Percentiles rank a stretch among this genome's conserved stretches.
Evolutionary conservation across 768 basidiomycete genomes (phyloP).

Genomic region (Gloeopeniophorella convolvens): DNA sequence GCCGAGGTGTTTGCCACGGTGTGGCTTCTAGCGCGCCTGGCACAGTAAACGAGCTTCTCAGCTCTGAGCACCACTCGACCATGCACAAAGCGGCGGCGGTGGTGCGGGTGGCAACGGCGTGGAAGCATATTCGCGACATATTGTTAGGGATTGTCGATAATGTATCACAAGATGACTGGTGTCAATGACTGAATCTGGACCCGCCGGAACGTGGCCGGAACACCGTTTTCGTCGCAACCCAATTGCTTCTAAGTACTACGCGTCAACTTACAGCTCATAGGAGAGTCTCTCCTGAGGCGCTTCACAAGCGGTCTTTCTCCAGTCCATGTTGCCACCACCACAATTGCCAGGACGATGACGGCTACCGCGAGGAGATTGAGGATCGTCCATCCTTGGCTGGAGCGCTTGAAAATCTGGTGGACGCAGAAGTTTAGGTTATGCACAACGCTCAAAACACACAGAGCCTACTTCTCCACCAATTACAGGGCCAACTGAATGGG

Average conservation of each 20-base stretch:
- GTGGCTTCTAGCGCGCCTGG: too few relatives aligned
- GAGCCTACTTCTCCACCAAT: conserved; percentile 56
- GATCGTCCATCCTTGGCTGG: conserved; percentile 52
- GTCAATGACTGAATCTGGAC: too few relatives aligned
- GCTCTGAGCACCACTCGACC: too few relatives aligned
- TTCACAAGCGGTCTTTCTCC: conserved; percentile 31
- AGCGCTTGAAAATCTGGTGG: conserved; percentile 52
- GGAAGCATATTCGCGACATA: too few relatives aligned
- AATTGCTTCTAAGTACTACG: neutral
- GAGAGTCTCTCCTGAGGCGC: neutral
- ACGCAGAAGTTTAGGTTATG: neutral
- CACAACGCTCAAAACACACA: neutral
- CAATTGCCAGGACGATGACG: conserved; percentile 33
- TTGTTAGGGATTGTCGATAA: too few relatives aligned
- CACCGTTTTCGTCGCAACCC: too few relatives aligned
- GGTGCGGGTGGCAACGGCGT: too few relatives aligned
- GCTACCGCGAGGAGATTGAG: conserved; percentile 45
- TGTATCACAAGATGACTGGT: too few relatives aligned
- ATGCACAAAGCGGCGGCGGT: too few relatives aligned
- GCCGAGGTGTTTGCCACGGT: conserved; percentile 3
- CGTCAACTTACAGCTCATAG: neutral
- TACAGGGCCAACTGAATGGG: conserved; percentile 53
- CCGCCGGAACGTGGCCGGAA: too few relatives aligned
- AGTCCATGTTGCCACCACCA: conserved; percentile 40
- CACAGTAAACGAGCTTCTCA: too few relatives aligned